Evolutionary conservation across 495 filamentous ascomycete genomes (phyloP).

Genomic region (Lasiosphaeria miniovina): DNA sequence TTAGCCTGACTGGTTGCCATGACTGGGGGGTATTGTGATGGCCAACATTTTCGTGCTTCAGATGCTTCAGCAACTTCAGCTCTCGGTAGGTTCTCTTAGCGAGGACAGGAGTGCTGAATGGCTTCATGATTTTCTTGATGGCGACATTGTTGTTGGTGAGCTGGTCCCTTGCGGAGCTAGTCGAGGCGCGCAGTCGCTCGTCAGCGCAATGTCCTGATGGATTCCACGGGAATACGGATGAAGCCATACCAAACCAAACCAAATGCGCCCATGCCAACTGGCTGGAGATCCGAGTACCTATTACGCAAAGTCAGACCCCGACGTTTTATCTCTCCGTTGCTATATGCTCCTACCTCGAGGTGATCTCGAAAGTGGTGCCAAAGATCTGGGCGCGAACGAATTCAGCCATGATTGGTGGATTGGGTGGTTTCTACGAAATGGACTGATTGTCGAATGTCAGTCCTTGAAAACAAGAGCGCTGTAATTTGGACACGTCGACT

Average conservation of each 20-base stretch:
- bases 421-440: background rate
- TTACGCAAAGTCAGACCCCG: slow-evolving; percentile 15
- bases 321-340: slow-evolving; percentile 11
- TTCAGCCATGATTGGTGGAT: slow-evolving; percentile 72
- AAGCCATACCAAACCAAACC: slow-evolving; percentile 83
- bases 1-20: slow-evolving; percentile 12
- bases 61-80: slow-evolving; percentile 93
- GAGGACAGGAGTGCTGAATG: slow-evolving; percentile 95
- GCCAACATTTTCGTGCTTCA: slow-evolving; percentile 92
- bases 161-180: slow-evolving; percentile 93
- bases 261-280: slow-evolving; percentile 98
- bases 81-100: slow-evolving; percentile 97
- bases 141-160: slow-evolving; percentile 93
- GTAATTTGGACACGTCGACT: background rate
- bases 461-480: no score
- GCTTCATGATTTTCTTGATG: slow-evolving; percentile 99
- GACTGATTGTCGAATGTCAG: slow-evolving; percentile 2
- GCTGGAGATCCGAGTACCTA: slow-evolving; percentile 96
- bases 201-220: slow-evolving; percentile 21
- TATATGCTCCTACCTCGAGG: slow-evolving; percentile 72
- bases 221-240: background rate
- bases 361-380: slow-evolving; percentile 99
- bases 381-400: slow-evolving; percentile 99
- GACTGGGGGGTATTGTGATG: background rate
- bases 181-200: slow-evolving; percentile 11